Evolutionary conservation across 208 protist species (phyloP), one percentile per base, ranked within the genome.

Genomic region (Acanthamoeba divionensis): DNA sequence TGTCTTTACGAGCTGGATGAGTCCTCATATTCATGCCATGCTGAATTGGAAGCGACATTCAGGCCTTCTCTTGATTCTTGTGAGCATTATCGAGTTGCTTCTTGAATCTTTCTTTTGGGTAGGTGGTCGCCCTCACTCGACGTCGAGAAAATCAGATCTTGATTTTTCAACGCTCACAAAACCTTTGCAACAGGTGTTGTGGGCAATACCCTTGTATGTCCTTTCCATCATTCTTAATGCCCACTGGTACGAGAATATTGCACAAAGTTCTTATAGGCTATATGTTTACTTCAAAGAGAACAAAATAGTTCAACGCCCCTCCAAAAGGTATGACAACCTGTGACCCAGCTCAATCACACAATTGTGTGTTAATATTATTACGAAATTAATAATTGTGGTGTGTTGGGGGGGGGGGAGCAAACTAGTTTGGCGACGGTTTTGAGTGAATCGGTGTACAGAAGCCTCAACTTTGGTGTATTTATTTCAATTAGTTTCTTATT

Each of bases 181-280:
- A 71, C 63, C 33, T 7, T 24, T 65, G 47, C 8, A 13, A n/a
- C 29, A 88, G 79, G 33, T 88, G 2, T 33, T 88, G 33, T 88
- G 79, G 79, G 52, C 71, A 60, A 44, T 36, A 12, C 79, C 79
- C n/a, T 57, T 88, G 24, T 88, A 88, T 47, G 33, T 88, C 5
- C 57, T 88, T 3, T 88, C 79, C 10, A 41, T 88, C 0, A 60
- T 88, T n/a, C 79, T 88, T 9, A 88, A 88, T 60, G 55, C 55
- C 38, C 79, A 88, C 36, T 88, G 79, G 79, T 66, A 36, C 29
- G 44, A 88, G 71, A 47, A 69, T 18, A 31, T 88, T 31, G 79
- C 44, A 13, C 65, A 88, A 36, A 47, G 79, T 7, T 36, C 79
- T 0, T 88, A 60, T 26, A 71, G 44, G 26, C 79, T 88, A 18